These are phyloP conservation scores for Suhomyces panamericanus DNA, from an alignment of 1,139 yeast genomes.

Conservation along the genomic window DNA sequence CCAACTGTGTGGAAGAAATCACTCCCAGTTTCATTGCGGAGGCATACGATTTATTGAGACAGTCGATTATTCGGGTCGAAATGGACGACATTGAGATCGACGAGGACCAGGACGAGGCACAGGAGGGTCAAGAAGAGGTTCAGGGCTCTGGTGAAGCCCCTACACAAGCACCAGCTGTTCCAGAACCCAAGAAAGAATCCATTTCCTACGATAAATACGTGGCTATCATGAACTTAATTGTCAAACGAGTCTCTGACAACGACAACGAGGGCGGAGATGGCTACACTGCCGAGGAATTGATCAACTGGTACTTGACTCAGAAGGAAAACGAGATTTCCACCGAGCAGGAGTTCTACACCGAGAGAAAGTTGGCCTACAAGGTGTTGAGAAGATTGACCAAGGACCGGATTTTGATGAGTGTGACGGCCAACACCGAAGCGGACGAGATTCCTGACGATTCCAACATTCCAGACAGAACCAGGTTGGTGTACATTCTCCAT, in stretches of 20 bases:
- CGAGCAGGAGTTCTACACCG: conserved; percentile 71
- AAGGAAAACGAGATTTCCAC: conserved; percentile 70
- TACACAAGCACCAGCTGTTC: conserved; percentile 10
- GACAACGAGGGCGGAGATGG: conserved; percentile 61
- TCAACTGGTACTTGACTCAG: conserved; percentile 78
- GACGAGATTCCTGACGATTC: conserved; percentile 8
- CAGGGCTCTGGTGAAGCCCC: conserved; percentile 13
- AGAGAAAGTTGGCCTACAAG: conserved; percentile 70
- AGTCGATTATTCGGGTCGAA: conserved; percentile 91
- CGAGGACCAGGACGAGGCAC: conserved; percentile 31
- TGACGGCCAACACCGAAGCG: conserved; percentile 31
- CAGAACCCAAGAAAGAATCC: conserved; percentile 18
- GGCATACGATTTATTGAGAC: conserved; percentile 86
- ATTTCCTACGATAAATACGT: conserved; percentile 87
- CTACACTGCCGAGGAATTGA: conserved; percentile 65
- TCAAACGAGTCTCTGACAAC: conserved; percentile 65
- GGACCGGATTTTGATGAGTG: conserved; percentile 82
- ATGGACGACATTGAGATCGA: conserved; percentile 90
- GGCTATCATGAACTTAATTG: conserved; percentile 77
- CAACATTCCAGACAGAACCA: conserved; percentile 16
- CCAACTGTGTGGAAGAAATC: conserved; percentile 89
- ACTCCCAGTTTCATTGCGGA: conserved; percentile 89
- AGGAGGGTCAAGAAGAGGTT: conserved; percentile 1
- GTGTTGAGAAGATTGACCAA: conserved; percentile 82
- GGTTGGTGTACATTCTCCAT: conserved; percentile 69